Conservation (phyloP, 495 filamentous ascomycete species). For the Echria macrotheca region DNA sequence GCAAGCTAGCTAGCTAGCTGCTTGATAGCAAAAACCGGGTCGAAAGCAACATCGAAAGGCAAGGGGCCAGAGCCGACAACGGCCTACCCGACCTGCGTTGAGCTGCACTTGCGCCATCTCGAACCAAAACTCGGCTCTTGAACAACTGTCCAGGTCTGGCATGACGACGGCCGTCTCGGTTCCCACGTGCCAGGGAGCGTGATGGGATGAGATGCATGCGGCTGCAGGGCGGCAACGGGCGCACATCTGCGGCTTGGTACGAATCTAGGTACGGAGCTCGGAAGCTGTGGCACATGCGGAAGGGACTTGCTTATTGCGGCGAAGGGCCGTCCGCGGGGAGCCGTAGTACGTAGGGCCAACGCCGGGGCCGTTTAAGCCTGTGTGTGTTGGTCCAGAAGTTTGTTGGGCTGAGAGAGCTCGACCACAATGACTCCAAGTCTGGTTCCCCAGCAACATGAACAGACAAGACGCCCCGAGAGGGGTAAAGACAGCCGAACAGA, state of each 20-base stretch:
- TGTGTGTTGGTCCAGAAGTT: neutral
- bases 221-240: conserved; percentile 1
- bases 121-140: too few relatives aligned
- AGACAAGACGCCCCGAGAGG: neutral
- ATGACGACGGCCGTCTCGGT: too few relatives aligned
- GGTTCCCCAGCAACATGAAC: neutral
- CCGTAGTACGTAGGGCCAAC: neutral
- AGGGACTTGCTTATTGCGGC: conserved; percentile 7
- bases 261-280: conserved; percentile 1
- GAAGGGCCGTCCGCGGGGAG: neutral
- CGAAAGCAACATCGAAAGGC: too few relatives aligned
- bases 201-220: neutral
- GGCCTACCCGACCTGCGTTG: too few relatives aligned
- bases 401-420: too few relatives aligned
- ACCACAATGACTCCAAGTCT: too few relatives aligned
- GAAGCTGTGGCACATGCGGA: neutral
- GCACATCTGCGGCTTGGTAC: neutral
- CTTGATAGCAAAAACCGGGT: too few relatives aligned
- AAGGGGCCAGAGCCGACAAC: too few relatives aligned
- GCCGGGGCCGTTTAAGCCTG: neutral
- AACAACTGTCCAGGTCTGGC: too few relatives aligned
- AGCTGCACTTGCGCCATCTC: too few relatives aligned
- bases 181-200: conserved; percentile 1
- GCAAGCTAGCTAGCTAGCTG: too few relatives aligned
- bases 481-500: conserved; percentile 5